Conservation (phyloP, 2,329 filamentous ascomycete species). For the Nannizziopsis arthrosporioides region DNA sequence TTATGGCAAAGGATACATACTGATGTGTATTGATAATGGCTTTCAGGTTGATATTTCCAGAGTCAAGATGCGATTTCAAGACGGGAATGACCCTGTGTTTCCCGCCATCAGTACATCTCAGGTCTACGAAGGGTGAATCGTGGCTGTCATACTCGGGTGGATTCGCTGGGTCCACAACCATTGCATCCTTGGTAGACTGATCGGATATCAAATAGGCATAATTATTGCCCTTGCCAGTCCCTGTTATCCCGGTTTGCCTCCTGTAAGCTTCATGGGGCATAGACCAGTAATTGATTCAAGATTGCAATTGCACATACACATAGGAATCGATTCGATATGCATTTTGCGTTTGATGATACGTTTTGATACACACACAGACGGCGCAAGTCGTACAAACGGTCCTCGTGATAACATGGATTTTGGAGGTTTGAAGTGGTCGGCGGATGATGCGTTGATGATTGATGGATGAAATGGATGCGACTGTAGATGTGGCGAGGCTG, state of each 20-base stretch:
- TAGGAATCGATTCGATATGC: slow-evolving; percentile 44
- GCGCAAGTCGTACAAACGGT: slow-evolving; percentile 4
- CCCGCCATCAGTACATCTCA: slow-evolving; percentile 1
- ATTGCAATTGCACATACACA: slow-evolving; percentile 34
- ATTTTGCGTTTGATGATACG: slow-evolving; percentile 25
- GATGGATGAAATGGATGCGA: too few species aligned
- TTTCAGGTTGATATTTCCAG: slow-evolving; percentile 65
- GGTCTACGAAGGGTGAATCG: not conserved
- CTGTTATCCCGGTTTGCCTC: slow-evolving; percentile 3
- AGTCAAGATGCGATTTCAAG: slow-evolving; percentile 60
- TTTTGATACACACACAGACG: slow-evolving; percentile 6
- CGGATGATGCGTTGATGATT: too few species aligned
- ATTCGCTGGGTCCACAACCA: slow-evolving; percentile 42
- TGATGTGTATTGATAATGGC: slow-evolving; percentile 96
- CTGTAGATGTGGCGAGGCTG: too few species aligned
- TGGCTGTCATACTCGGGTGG: slow-evolving; percentile 37
- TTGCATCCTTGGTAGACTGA: slow-evolving; percentile 39
- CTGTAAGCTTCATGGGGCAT: too few species aligned
- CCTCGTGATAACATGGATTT: slow-evolving; percentile 11
- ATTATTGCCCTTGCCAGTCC: slow-evolving; percentile 33
- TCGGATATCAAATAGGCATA: slow-evolving; percentile 44
- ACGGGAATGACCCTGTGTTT: slow-evolving; percentile 46
- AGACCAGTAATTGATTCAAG: not conserved
- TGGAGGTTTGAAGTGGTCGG: not conserved
- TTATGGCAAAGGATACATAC: slow-evolving; percentile 43